Conservation (phyloP, 106 monocot genomes). For the Acorus gramineus region DNA sequence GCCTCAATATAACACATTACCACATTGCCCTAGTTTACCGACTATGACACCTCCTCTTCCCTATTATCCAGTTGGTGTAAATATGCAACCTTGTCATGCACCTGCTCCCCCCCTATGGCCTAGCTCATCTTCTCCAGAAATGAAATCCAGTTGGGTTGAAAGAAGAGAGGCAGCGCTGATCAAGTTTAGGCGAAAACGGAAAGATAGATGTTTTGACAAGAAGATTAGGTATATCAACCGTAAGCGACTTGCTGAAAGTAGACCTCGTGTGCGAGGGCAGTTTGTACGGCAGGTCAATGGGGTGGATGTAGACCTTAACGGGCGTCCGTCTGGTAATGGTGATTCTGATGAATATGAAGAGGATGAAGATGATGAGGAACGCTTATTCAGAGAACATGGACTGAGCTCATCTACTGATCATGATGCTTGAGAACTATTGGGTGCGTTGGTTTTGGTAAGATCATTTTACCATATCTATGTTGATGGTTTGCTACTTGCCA, state of each 20-base stretch:
- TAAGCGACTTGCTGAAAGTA: conserved; percentile 54
- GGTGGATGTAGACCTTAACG: conserved; percentile 22
- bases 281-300: conserved; percentile 50
- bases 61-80: conserved; percentile 24
- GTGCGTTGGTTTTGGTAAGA: too few relatives aligned
- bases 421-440: too few relatives aligned
- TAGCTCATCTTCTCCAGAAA: conserved; percentile 18
- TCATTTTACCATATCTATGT: too few relatives aligned
- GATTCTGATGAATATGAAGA: conserved; percentile 7
- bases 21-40: conserved; percentile 25
- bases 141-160: conserved; percentile 24
- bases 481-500: too few relatives aligned
- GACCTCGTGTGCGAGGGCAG: conserved; percentile 62
- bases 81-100: conserved; percentile 27
- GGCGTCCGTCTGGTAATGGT: conserved; percentile 14
- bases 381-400: conserved; percentile 22
- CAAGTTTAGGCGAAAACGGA: conserved; percentile 61
- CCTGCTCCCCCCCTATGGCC: conserved; percentile 17
- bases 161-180: conserved; percentile 54
- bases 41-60: conserved; percentile 32
- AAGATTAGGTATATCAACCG: conserved; percentile 64
- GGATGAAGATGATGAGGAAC: conserved; percentile 44
- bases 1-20: conserved; percentile 32
- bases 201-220: conserved; percentile 62
- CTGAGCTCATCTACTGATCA: conserved; percentile 19